Base-by-base conservation (phyloP, 306 rosid genomes). In the Rosa multiflora region DNA sequence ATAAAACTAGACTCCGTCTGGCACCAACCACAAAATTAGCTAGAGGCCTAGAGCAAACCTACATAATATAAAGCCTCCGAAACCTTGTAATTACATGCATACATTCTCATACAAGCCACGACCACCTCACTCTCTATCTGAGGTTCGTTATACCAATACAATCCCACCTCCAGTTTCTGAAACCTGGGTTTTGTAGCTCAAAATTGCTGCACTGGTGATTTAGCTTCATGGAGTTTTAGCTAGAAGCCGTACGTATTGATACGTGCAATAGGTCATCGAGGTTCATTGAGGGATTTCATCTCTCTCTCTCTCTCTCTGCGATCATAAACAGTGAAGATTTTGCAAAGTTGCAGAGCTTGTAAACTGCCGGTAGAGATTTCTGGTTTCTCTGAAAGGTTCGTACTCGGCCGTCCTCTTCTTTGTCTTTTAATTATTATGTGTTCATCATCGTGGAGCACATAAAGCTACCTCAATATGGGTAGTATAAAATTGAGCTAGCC, bases 21-120 rank as follows among this genome's bases (percentile, higher is more conserved):
- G 88, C 90, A 86, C 91, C 88, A 81, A 88, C 83, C 84, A 10
- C 71, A 69, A 55, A 80, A 82, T 67, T 67, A 32, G 37, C 37
- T 32, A 32, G 37, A 32, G 37, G 37, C 37, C 72, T 39, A 6
- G 1, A 37, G 72, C 47, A 39, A 8, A 32, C 10, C 71, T 39
- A 66, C 49, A 37, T 67, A 76, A 83, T 86, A 86, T 86, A 85
- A 86, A 70, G 80, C 77, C 72, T 72, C 69, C 83, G 84, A 70
- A 64, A 35, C 44, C 46, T 15, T 64, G 70, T 64, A 64, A 78
- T 29, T 20, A 40, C 48, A 70, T 12, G 52, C 76, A 74, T 83
- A 48, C 85, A 74, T 84, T 85, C 79, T 75, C 76, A 64, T 62
- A 42, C 86, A 91, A 91, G 87, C 87, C 74, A 70, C 9, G 20